Conservation (phyloP, 768 basidiomycete species). For the Psilocybe cyanescens region DNA sequence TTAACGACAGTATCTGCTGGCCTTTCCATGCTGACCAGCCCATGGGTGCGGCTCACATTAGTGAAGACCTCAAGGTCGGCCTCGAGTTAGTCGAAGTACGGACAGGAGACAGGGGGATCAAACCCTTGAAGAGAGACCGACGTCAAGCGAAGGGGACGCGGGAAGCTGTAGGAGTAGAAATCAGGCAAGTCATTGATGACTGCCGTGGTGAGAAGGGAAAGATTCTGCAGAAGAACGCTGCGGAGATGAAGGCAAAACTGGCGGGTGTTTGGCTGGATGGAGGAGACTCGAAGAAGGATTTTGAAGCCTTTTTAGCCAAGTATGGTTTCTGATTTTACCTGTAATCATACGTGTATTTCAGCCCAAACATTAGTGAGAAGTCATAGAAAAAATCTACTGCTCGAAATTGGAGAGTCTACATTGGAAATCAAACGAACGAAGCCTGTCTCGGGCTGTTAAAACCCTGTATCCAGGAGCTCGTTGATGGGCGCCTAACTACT, state of each 20-base stretch:
- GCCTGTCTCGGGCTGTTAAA: too few relatives aligned
- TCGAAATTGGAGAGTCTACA: too few relatives aligned
- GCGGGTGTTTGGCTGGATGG: conserved; percentile 4
- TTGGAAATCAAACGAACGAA: too few relatives aligned
- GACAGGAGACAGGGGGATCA: conserved; percentile 13
- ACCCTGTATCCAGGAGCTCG: too few relatives aligned
- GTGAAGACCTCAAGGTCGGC: conserved; percentile 8
- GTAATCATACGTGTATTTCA: too few relatives aligned
- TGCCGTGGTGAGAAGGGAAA: conserved; percentile 4
- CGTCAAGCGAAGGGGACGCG: conserved; percentile 12
- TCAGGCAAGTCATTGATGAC: conserved; percentile 8
- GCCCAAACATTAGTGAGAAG: too few relatives aligned
- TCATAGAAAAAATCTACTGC: too few relatives aligned
- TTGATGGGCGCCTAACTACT: too few relatives aligned
- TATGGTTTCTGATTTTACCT: background rate
- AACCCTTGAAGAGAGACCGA: conserved; percentile 6
- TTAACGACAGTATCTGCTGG: conserved; percentile 6
- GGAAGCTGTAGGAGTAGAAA: conserved; percentile 16
- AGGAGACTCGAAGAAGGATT: background rate
- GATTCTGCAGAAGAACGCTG: conserved; percentile 2
- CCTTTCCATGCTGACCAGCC: conserved; percentile 15
- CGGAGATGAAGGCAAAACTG: background rate
- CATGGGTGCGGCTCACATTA: conserved; percentile 7
- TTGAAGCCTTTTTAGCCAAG: conserved; percentile 2
- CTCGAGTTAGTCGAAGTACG: conserved; percentile 22